Evolutionary conservation across 345 rosid genomes (phyloP), one percentile per base, ranked within the genome.

Genomic region (Citrus medica): DNA sequence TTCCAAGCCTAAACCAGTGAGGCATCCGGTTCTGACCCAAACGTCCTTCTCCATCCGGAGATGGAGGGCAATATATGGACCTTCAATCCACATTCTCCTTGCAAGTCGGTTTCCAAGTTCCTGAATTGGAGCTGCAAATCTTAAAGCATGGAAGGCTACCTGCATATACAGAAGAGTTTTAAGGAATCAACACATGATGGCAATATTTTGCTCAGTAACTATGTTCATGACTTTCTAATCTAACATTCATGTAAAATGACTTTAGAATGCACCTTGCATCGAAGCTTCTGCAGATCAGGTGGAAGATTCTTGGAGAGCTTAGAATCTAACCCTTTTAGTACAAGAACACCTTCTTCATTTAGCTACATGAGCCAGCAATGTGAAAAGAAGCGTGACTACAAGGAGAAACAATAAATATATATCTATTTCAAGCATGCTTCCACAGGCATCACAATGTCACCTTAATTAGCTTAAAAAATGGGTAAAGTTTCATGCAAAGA

Each of bases 81-180:
- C 94, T 83, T 90, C 97, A 2, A 90, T 84, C 97, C 94, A 89
- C 93, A 91, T 89, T 84, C 94, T 91, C 68, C 86, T 88, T 9
- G 97, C 91, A 1, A 92, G 85, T 70, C 77, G 83, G 78, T 86
- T 85, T 7, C 97, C 97, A 4, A 92, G 86, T 48, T 85, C 86
- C 79, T 80, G 87, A 81, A 92, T 85, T n/a, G 92, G 88, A 68
- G 84, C 76, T 38, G 85, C 83, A 74, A 88, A 92, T 80, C 87
- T 88, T 59, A 92, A 69, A 8, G 97, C 94, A 79, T 92, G 92
- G 80, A 91, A 92, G 3, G 97, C 92, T 27, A 89, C 94, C 95
- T 91, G 80, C 16, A 81, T 7, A 63, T 56, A 25, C 25, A 78
- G 24, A 56, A 1, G 55, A 40, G 13, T 32, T 27, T 21, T 14